phyloP scores from a whole-genome alignment of 495 filamentous ascomycete genomes.

The Penicillium salamii region DNA sequence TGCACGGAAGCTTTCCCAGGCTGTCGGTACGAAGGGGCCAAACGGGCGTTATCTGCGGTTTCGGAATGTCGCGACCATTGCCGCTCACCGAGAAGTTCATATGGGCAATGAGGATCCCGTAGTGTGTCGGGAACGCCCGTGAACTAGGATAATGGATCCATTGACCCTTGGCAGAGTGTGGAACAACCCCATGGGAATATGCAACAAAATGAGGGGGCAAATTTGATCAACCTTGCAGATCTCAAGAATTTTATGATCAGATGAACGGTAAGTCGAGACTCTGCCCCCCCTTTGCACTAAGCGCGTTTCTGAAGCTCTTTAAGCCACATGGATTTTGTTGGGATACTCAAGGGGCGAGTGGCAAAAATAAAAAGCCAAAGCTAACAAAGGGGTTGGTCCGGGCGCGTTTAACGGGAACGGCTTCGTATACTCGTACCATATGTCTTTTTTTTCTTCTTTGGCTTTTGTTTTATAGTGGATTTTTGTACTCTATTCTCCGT shows the following conservation, averaged over 20 bases:
- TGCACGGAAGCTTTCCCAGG: conserved; percentile 11
- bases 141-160: not conserved
- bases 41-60: conserved; percentile 22
- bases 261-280: conserved; percentile 17
- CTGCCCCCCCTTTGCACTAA: not conserved
- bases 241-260: conserved; percentile 8
- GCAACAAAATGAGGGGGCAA: not conserved
- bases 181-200: not conserved
- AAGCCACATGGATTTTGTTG: conserved; percentile 8
- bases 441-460: too few relatives aligned
- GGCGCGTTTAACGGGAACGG: conserved; percentile 1
- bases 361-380: conserved; percentile 6
- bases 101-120: conserved; percentile 1
- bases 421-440: not conserved
- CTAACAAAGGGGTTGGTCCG: conserved; percentile 9
- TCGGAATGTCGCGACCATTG: conserved; percentile 22
- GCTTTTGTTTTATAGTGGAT: too few relatives aligned
- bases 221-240: conserved; percentile 15
- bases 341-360: conserved; percentile 5
- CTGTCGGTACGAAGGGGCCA: conserved; percentile 10
- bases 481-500: too few relatives aligned
- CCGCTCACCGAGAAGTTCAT: conserved; percentile 12
- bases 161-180: not conserved
- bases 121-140: not conserved
- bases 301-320: too few relatives aligned